Evolutionary conservation across 1,284 basidiomycete genomes (phyloP), one percentile per base, ranked within the genome.

Genomic region (Boletellus deceptivus): DNA sequence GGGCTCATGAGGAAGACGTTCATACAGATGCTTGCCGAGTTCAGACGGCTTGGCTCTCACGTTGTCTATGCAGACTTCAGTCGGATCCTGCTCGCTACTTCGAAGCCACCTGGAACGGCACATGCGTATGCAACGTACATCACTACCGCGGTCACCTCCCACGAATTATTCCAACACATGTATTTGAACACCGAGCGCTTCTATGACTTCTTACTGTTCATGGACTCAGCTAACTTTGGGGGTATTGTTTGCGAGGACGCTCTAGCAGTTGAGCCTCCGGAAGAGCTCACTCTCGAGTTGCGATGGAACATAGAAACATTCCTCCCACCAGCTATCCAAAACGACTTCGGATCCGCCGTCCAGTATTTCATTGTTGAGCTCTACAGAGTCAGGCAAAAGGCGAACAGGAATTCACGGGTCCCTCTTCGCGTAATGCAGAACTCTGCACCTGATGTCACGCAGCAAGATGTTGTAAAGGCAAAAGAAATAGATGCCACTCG

Each of bases 1-100:
- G 91, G 94, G 9, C 80, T 99, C 46, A 99, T 99, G 97, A 86
- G 91, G 56, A 99, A 99, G 75, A 96, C 91, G 0, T 95, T 99
- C 69, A 89, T 98, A 40, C 97, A 99, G 71, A 79, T 99, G 53
- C 79, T 99, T 14, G 95, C 95, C 11, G 97, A 99, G 70, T 97
- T 98, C 75, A 95, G 92, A 65, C 84, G 97, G 13, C 77, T 99
- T 1, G 97, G 97, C 1, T 95, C 94, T 0, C 85, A 91, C 52
- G 87, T 99, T 49, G 84, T 99, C 24, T 94, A 95, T 57, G 96
- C 95, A n/a, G 93, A 98, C 66, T 94, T 98, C 68, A 88, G 89
- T 57, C 83, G 86, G 11, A 85, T 99, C 53, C 79, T 98, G 53
- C 82, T 99, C 24, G 86, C 96, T 4, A 99, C 97, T 0, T 90